These are phyloP conservation scores for Amylocystis lapponica DNA, from an alignment of 768 basidiomycete genomes.

Conservation along the genomic window DNA sequence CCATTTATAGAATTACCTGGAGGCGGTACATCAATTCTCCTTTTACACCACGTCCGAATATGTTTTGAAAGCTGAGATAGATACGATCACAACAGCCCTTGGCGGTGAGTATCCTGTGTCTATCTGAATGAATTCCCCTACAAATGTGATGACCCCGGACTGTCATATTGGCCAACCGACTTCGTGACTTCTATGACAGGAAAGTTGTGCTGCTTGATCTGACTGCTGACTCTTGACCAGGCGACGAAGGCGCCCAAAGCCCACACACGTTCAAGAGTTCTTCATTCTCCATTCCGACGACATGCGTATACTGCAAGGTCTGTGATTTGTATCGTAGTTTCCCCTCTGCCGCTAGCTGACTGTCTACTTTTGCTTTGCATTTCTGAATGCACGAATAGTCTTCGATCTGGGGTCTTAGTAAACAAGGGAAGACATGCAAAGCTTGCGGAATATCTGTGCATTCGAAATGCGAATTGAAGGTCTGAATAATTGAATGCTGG, in stretches of 20 bases:
- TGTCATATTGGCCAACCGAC: too few species aligned
- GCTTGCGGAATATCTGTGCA: constrained; percentile 76
- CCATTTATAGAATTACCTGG: constrained; percentile 49
- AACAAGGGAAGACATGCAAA: constrained; percentile 83
- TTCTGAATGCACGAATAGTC: constrained; percentile 35
- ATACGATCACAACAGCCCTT: constrained; percentile 52
- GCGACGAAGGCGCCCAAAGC: constrained; percentile 62
- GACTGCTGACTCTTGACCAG: constrained; percentile 31
- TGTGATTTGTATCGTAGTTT: constrained; percentile 7
- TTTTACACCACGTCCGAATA: constrained; percentile 50
- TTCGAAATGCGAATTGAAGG: constrained; percentile 83
- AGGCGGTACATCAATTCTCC: constrained; percentile 53
- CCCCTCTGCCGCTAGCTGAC: not conserved
- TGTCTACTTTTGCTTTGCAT: not conserved
- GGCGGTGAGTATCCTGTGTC: constrained; percentile 43
- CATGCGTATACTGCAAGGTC: constrained; percentile 80
- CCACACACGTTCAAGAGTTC: constrained; percentile 83
- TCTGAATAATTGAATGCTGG: too few species aligned
- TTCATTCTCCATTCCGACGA: constrained; percentile 80
- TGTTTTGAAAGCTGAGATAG: constrained; percentile 59
- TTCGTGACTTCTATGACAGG: too few species aligned
- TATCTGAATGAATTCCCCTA: not conserved
- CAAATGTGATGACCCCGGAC: not conserved
- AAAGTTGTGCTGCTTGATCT: too few species aligned
- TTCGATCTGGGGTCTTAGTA: constrained; percentile 83